Conservation (phyloP, 306 rosid genomes). For the Mimosa bimucronata region DNA sequence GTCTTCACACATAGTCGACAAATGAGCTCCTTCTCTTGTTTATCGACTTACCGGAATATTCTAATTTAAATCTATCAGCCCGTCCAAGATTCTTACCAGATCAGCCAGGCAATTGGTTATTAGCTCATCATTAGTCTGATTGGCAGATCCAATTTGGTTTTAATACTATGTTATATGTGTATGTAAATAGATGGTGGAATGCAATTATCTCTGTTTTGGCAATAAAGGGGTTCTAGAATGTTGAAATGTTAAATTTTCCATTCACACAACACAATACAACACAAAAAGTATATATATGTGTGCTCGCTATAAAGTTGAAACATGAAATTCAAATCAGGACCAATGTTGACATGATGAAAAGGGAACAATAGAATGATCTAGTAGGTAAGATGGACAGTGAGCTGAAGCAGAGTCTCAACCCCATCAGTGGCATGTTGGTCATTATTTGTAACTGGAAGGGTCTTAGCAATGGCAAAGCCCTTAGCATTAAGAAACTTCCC, state of each 20-base stretch:
- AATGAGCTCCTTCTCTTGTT: no score
- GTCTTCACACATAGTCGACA: no score
- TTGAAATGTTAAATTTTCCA: background rate
- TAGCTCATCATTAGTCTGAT: no score
- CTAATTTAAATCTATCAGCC: no score
- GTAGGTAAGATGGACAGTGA: constrained; percentile 41
- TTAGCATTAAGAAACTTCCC: constrained; percentile 65
- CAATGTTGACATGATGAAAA: background rate
- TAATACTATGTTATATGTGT: background rate
- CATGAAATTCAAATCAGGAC: background rate
- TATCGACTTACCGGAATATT: no score
- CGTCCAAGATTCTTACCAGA: no score
- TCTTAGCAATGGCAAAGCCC: constrained; percentile 53
- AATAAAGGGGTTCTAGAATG: background rate
- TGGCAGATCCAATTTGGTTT: no score
- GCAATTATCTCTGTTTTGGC: no score
- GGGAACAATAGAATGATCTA: constrained; percentile 16
- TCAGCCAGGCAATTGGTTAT: no score
- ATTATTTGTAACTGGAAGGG: constrained; percentile 35
- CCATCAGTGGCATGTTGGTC: constrained; percentile 53
- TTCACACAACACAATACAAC: background rate
- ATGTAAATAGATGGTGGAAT: background rate
- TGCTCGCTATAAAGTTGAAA: constrained; percentile 6
- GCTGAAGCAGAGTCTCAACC: constrained; percentile 49
- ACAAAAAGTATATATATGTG: background rate